phyloP scores from a whole-genome alignment of 2,329 filamentous ascomycete genomes.

The Calonectria pteridis region DNA sequence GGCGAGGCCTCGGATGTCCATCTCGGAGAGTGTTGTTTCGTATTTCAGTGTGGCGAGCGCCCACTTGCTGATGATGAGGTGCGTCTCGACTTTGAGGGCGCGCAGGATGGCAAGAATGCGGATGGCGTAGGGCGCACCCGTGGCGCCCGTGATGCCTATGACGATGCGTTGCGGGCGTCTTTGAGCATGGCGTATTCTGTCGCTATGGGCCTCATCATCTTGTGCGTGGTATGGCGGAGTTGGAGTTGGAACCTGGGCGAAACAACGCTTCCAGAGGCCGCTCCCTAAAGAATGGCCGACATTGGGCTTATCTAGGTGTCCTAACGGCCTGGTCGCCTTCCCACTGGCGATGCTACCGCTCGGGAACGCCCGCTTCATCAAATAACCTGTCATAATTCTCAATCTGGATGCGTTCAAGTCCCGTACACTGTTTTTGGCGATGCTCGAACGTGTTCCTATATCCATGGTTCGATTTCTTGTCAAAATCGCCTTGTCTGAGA shows the following conservation, averaged over 20 bases:
- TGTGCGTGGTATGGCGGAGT: background rate
- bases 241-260: background rate
- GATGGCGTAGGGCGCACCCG: background rate
- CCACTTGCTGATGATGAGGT: slow-evolving; percentile 19
- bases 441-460: background rate
- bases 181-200: slow-evolving; percentile 24
- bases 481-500: background rate
- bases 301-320: background rate
- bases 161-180: background rate
- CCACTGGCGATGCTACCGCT: background rate
- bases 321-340: background rate
- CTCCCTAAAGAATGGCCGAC: background rate
- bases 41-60: slow-evolving; percentile 9
- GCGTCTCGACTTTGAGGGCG: slow-evolving; percentile 9
- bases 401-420: background rate
- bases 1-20: background rate
- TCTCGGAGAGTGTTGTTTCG: background rate
- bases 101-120: background rate
- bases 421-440: background rate
- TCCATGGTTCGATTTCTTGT: background rate
- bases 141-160: slow-evolving; percentile 17
- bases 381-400: background rate
- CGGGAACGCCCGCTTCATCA: background rate
- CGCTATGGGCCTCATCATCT: background rate
- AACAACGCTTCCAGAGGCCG: background rate